A percentile compares a stretch with the other conserved stretches of the same genome.
Evolutionary conservation across 2,329 filamentous ascomycete species (phyloP).

Genomic region (Curvularia eragrostidis): DNA sequence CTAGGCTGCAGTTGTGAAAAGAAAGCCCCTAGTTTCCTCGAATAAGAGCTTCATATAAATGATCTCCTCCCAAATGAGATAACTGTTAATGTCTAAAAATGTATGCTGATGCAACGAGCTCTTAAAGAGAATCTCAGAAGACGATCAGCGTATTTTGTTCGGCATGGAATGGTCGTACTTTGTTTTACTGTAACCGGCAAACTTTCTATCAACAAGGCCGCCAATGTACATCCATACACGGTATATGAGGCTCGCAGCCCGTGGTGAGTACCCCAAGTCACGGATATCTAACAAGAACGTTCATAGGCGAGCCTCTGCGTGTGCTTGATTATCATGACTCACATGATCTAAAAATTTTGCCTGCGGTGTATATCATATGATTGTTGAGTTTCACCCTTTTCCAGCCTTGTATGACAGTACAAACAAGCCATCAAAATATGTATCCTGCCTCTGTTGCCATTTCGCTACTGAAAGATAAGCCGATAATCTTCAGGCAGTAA

Average conservation of each 20-base stretch:
- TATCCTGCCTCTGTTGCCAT: background rate
- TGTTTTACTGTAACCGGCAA: background rate
- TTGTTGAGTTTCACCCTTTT: background rate
- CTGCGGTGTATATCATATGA: background rate
- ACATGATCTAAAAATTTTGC: background rate
- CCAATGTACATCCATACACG: too few species aligned
- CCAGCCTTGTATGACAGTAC: background rate
- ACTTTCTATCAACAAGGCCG: too few species aligned
- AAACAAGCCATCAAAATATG: background rate
- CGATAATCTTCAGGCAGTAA: background rate
- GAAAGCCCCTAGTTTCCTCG: too few species aligned
- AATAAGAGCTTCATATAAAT: background rate
- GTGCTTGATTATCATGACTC: background rate
- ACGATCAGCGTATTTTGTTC: background rate
- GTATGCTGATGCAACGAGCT: background rate
- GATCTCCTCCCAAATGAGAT: background rate
- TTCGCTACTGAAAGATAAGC: background rate
- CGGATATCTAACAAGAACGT: too few species aligned
- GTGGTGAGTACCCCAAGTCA: too few species aligned
- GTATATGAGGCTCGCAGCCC: too few species aligned
- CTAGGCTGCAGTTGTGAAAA: background rate
- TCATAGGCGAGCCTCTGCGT: too few species aligned
- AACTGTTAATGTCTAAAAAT: background rate
- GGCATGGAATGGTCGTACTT: background rate
- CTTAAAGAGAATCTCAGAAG: background rate